Percentiles rank a stretch among this genome's conserved stretches.
Conservation (phyloP, 1,139 yeast species). For the Protomyces lactucae-debilis region DNA sequence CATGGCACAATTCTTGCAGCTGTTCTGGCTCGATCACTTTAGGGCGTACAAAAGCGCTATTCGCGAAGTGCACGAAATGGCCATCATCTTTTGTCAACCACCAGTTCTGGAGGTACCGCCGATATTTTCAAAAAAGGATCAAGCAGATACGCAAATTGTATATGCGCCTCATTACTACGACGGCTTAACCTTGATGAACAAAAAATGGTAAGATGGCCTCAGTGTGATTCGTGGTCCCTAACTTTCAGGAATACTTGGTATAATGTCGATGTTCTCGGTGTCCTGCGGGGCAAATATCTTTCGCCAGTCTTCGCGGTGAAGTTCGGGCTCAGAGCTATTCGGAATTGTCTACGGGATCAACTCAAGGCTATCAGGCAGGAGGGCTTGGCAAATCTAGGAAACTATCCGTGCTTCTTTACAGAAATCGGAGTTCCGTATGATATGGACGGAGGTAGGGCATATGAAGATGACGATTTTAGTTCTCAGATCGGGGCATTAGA, state of each 20-base stretch:
- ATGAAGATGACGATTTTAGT: constrained; percentile 55
- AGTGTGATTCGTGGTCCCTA: background rate
- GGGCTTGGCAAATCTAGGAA: constrained; percentile 43
- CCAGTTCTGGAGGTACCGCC: constrained; percentile 85
- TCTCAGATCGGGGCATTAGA: constrained; percentile 80
- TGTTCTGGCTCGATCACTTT: constrained; percentile 55
- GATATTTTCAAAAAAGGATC: constrained; percentile 48
- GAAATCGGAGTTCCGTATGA: constrained; percentile 98
- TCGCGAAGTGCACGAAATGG: constrained; percentile 46
- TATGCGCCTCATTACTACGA: constrained; percentile 89
- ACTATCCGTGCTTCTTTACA: constrained; percentile 57
- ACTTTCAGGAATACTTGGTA: constrained; percentile 35
- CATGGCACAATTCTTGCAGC: constrained; percentile 53
- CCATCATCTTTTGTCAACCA: constrained; percentile 66
- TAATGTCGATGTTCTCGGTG: constrained; percentile 85
- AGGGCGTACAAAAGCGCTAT: constrained; percentile 46
- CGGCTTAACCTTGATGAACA: constrained; percentile 86
- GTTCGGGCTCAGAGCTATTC: constrained; percentile 56
- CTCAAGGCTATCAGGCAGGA: constrained; percentile 60
- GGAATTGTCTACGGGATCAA: constrained; percentile 66
- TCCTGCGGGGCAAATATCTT: constrained; percentile 70
- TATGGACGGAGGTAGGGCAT: constrained; percentile 76
- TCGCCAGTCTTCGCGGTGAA: constrained; percentile 75
- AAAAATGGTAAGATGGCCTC: constrained; percentile 53
- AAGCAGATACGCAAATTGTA: constrained; percentile 59